A percentile compares a stretch with the other conserved stretches of the same genome.
These are phyloP conservation scores for Mortierella sp. DNA, from an alignment of 371 early-diverging fungal species.

Conservation along the genomic window DNA sequence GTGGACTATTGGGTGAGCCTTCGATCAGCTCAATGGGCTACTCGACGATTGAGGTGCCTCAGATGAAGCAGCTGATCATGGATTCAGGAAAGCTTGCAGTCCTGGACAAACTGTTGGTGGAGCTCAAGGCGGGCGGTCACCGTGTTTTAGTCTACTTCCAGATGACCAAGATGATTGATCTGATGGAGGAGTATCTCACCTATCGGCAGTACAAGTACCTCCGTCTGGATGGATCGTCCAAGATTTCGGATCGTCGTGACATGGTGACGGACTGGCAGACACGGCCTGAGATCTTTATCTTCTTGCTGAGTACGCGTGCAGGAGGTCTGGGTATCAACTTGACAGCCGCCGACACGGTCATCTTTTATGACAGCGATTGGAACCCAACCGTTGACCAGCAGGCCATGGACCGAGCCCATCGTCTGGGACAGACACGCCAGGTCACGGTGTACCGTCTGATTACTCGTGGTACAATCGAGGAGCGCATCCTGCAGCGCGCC, in stretches of 20 bases:
- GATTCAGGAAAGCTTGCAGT: constrained; percentile 96
- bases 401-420: constrained; percentile 98
- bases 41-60: constrained; percentile 62
- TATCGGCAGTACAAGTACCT: constrained; percentile 93
- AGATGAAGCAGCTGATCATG: constrained; percentile 85
- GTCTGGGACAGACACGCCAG: constrained; percentile 97
- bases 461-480: constrained; percentile 94
- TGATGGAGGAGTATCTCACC: constrained; percentile 95
- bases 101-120: constrained; percentile 89
- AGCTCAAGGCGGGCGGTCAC: constrained; percentile 93
- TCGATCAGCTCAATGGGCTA: constrained; percentile 39
- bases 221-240: constrained; percentile 96
- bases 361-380: constrained; percentile 99
- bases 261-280: constrained; percentile 96
- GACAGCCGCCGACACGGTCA: constrained; percentile 99
- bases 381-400: constrained; percentile 99
- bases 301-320: constrained; percentile 98
- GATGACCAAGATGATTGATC: constrained; percentile 99
- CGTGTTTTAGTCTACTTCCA: constrained; percentile 98
- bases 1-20: constrained; percentile 53
- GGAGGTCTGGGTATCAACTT: constrained; percentile 99
- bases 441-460: constrained; percentile 96
- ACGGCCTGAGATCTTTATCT: constrained; percentile 93
- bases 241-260: constrained; percentile 92
- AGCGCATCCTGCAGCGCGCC: constrained; percentile 90